These are phyloP conservation scores for Geotrichum histeridarum DNA, from an alignment of 1,139 yeast species.

Conservation along the genomic window DNA sequence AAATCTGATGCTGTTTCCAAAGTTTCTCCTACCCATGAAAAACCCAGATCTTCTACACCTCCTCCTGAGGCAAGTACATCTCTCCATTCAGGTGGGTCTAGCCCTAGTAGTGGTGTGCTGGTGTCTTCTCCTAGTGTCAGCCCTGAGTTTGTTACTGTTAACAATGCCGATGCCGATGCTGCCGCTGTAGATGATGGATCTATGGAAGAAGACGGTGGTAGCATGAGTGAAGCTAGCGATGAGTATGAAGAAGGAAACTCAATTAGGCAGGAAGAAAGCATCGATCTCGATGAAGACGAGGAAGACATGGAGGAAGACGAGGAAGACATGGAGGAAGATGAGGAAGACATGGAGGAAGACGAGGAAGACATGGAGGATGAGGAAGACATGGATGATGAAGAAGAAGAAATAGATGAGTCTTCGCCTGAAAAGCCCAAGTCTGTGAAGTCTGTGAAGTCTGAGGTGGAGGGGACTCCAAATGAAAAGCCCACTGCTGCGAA, in stretches of 20 bases:
- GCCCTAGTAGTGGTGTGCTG: slow-evolving; percentile 6
- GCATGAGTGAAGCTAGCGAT: slow-evolving; percentile 6
- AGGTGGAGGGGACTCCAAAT: too few relatives aligned
- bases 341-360: neutral
- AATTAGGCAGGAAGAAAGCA: slow-evolving; percentile 1
- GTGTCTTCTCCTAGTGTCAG: slow-evolving; percentile 3
- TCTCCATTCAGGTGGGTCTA: neutral
- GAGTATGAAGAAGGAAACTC: slow-evolving; percentile 6
- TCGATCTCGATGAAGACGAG: neutral
- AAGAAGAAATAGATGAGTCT: neutral
- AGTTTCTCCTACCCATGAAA: too few relatives aligned
- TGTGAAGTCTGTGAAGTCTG: too few relatives aligned
- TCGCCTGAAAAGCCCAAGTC: too few relatives aligned
- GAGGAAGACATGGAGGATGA: neutral
- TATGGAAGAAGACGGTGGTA: slow-evolving; percentile 1
- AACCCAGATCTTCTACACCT: neutral
- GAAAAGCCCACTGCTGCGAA: too few relatives aligned
- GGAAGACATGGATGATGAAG: neutral
- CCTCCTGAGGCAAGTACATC: neutral
- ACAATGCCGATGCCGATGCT: neutral
- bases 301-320: neutral
- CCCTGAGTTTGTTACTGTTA: slow-evolving; percentile 1
- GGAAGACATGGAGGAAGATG: neutral
- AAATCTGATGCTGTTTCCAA: neutral
- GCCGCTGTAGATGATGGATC: neutral